These are phyloP conservation scores for Sclerotiophoma versabilis DNA, from an alignment of 2,329 filamentous ascomycete species.

Conservation along the genomic window DNA sequence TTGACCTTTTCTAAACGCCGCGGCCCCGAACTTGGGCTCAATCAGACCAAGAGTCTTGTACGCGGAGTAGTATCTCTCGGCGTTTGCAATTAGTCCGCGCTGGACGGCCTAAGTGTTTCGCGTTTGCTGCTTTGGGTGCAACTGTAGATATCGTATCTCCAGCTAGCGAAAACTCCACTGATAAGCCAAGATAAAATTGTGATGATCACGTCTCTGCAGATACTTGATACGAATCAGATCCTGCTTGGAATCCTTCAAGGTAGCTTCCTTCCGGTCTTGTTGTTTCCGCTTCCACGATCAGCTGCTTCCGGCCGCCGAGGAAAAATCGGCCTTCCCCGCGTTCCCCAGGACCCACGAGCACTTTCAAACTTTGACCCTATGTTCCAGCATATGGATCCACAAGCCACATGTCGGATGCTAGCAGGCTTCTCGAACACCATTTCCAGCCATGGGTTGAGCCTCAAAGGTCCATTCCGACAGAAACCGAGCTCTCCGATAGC, in stretches of 20 bases:
- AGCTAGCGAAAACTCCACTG: background rate
- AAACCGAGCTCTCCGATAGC: conserved; percentile 3
- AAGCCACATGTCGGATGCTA: conserved; percentile 2
- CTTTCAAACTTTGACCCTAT: conserved; percentile 2
- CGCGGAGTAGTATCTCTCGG: conserved; percentile 4
- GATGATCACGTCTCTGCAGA: conserved; percentile 6
- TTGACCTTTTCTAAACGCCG: background rate
- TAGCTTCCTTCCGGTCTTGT: background rate
- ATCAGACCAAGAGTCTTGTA: conserved; percentile 8
- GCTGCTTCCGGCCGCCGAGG: background rate
- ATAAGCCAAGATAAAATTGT: conserved; percentile 13
- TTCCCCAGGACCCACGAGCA: conserved; percentile 11
- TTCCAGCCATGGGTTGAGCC: conserved; percentile 15
- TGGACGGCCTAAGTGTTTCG: conserved; percentile 4
- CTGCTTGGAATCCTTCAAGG: background rate
- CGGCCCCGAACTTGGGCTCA: background rate
- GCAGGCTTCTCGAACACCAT: conserved; percentile 8
- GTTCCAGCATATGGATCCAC: background rate
- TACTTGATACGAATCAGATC: conserved; percentile 3
- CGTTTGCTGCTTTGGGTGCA: background rate
- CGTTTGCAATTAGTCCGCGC: background rate
- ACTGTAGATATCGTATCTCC: conserved; percentile 10
- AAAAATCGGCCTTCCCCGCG: conserved; percentile 8
- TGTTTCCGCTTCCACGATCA: background rate
- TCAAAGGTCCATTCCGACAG: conserved; percentile 3